Conservation (phyloP, 2,329 filamentous ascomycete species). For the Cladorrhinum sp. region DNA sequence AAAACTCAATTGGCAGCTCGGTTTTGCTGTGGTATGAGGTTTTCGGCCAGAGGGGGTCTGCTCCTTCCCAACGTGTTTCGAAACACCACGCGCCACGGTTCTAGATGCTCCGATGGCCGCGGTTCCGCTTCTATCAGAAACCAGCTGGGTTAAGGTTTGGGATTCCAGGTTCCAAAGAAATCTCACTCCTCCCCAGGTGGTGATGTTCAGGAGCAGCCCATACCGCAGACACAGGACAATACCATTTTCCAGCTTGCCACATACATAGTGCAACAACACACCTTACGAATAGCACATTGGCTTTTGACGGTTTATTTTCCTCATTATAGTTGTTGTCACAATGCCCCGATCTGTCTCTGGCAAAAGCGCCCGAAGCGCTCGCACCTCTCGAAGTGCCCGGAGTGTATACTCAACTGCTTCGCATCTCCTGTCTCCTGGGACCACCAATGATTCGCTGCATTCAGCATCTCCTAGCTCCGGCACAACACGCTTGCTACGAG, state of each 20-base stretch:
- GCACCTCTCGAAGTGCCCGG: conserved; percentile 1
- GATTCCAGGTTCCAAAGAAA: background rate
- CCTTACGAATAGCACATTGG: background rate
- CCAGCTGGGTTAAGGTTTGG: background rate
- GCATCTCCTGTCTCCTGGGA: conserved; percentile 22
- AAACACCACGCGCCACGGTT: background rate
- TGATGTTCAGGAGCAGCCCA: background rate
- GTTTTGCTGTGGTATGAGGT: background rate
- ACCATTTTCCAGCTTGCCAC: conserved; percentile 8
- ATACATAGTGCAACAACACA: background rate
- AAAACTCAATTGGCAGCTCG: no score
- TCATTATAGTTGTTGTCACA: background rate
- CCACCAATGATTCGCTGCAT: conserved; percentile 6
- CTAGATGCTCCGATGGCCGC: background rate
- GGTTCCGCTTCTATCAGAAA: background rate
- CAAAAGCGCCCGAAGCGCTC: conserved; percentile 16
- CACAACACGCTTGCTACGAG: background rate
- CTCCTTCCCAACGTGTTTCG: conserved; percentile 1
- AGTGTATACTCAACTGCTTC: conserved; percentile 23
- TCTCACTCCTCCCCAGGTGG: background rate
- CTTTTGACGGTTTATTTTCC: background rate
- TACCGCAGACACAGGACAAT: background rate
- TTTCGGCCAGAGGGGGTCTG: background rate
- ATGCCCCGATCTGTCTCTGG: background rate
- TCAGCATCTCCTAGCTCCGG: background rate